These are phyloP conservation scores for Metschnikowia colocasiae DNA, from an alignment of 805 yeast species.

Conservation along the genomic window DNA sequence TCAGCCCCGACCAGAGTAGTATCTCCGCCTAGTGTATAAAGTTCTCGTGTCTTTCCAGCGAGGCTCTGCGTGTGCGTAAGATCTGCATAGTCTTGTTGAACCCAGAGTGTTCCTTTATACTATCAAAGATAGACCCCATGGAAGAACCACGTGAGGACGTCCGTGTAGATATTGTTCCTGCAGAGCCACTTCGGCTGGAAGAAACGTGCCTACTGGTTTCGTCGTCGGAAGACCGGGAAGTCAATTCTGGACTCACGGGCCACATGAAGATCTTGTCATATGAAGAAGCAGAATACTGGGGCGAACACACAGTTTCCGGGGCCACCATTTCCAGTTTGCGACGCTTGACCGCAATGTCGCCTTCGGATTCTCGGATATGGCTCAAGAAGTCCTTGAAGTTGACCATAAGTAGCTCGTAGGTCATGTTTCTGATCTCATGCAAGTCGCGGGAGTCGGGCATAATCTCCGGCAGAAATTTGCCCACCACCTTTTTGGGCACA, in stretches of 20 bases:
- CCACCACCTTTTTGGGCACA: slow-evolving; percentile 25
- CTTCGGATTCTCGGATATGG: slow-evolving; percentile 14
- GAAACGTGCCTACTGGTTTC: not conserved
- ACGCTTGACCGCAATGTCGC: slow-evolving; percentile 9
- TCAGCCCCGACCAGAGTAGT: not conserved
- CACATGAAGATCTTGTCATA: slow-evolving; percentile 1
- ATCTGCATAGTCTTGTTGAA: slow-evolving; percentile 29
- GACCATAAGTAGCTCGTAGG: slow-evolving; percentile 31
- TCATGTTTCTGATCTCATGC: slow-evolving; percentile 16
- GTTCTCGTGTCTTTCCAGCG: slow-evolving; percentile 9
- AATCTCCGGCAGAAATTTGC: slow-evolving; percentile 18
- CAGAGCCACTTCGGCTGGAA: slow-evolving; percentile 12
- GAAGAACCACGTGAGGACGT: slow-evolving; percentile 29
- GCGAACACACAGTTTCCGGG: slow-evolving; percentile 2
- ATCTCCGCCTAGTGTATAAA: not conserved
- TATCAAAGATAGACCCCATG: slow-evolving; percentile 30
- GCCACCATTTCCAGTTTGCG: slow-evolving; percentile 19
- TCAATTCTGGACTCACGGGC: slow-evolving; percentile 4
- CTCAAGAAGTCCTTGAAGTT: slow-evolving; percentile 32
- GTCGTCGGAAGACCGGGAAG: not conserved
- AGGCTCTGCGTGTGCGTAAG: slow-evolving; percentile 30
- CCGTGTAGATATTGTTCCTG: slow-evolving; percentile 14
- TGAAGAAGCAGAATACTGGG: not conserved
- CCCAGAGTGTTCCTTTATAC: slow-evolving; percentile 26
- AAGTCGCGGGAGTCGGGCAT: slow-evolving; percentile 21